Evolutionary conservation across 1,284 basidiomycete species (phyloP).

Genomic region (Malassezia brasiliensis): DNA sequence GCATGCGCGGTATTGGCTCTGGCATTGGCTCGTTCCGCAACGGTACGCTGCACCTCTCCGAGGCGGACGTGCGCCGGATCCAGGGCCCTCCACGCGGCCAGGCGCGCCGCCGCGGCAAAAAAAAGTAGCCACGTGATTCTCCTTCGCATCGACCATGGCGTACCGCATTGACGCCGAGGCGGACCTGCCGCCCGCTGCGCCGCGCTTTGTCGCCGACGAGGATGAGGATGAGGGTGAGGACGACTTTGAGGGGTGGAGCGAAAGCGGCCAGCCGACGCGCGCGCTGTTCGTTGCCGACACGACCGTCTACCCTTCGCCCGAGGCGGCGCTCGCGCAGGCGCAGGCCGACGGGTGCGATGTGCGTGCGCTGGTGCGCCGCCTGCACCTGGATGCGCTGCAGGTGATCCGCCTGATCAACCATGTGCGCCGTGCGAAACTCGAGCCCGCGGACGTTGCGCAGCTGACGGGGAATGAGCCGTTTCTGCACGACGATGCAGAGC

Average conservation of each 20-base stretch:
- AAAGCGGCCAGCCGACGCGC: conserved; percentile 21
- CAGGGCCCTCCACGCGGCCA: not conserved
- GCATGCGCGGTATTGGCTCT: conserved; percentile 34
- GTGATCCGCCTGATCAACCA: conserved; percentile 44
- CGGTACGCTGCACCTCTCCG: conserved; percentile 31
- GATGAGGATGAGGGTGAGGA: conserved; percentile 23
- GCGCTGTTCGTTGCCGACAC: conserved; percentile 13
- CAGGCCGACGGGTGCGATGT: conserved; percentile 33
- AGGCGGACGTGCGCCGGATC: conserved; percentile 31
- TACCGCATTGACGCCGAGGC: conserved; percentile 17
- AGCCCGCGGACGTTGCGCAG: conserved; percentile 11
- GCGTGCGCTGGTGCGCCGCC: conserved; percentile 19
- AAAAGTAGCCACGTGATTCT: not conserved
- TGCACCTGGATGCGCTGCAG: conserved; percentile 35
- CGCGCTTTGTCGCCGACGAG: conserved; percentile 11
- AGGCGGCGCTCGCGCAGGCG: conserved; percentile 29
- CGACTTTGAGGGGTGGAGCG: conserved; percentile 31
- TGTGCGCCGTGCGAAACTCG: conserved; percentile 22
- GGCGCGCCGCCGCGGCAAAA: not conserved
- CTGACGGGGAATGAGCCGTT: conserved; percentile 19
- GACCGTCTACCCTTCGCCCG: conserved; percentile 20
- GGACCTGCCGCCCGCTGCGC: conserved; percentile 15
- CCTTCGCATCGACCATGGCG: conserved; percentile 15
- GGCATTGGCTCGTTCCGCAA: conserved; percentile 41
- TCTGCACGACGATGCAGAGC: conserved; percentile 31